Conservation (phyloP, 805 yeast genomes). For the Wickerhamiella parazyma region DNA sequence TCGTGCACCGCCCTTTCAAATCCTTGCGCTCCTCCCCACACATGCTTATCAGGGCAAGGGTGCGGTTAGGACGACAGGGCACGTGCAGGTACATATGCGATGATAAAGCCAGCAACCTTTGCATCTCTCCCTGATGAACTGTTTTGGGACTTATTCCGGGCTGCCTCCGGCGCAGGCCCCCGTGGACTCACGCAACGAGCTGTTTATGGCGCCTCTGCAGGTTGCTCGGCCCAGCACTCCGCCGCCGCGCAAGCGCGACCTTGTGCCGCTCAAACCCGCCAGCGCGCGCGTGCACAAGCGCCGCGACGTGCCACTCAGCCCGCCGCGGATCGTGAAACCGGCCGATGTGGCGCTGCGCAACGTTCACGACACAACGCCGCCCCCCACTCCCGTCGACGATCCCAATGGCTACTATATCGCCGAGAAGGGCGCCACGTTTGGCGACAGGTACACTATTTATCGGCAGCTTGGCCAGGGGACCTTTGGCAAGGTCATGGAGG, state of each 20-base stretch:
- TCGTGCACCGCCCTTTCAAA: too few species aligned
- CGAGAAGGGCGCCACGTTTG: conserved; percentile 26
- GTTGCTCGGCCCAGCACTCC: conserved; percentile 3
- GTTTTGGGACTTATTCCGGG: neutral
- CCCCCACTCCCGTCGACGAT: conserved; percentile 16
- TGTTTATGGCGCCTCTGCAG: conserved; percentile 1
- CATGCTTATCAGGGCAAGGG: neutral
- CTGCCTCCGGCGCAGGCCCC: neutral
- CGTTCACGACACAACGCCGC: conserved; percentile 15
- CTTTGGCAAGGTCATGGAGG: conserved; percentile 78
- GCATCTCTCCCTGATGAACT: neutral
- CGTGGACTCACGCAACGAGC: neutral
- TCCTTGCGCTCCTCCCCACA: too few species aligned
- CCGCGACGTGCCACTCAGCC: conserved; percentile 12
- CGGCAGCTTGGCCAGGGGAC: conserved; percentile 81
- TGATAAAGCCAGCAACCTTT: neutral
- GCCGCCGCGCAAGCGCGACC: conserved; percentile 1
- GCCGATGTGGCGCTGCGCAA: conserved; percentile 17
- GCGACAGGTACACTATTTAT: conserved; percentile 59
- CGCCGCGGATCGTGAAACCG: conserved; percentile 15
- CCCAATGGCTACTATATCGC: conserved; percentile 26
- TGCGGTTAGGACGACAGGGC: neutral
- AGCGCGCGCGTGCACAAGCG: neutral
- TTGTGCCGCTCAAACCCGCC: neutral
- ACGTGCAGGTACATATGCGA: neutral